Base-by-base conservation (phyloP, 2,329 filamentous ascomycete genomes). In the Aspergillus terreus region DNA sequence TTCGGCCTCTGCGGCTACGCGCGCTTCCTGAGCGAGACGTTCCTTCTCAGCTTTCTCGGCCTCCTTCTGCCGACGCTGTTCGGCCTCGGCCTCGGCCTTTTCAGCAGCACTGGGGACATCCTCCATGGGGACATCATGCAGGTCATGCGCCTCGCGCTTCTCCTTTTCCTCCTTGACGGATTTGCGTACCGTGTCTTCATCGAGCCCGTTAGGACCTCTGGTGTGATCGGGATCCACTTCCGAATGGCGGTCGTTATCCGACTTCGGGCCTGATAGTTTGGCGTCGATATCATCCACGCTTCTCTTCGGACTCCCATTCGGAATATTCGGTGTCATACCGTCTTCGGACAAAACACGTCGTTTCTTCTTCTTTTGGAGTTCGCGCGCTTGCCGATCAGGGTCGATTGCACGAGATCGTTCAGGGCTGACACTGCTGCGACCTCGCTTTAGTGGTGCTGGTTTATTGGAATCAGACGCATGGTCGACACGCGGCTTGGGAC, bases 311-410 rank as follows among this genome's bases (percentile, higher is more conserved):
- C 47, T 48, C 17, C 67, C 67, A 45, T 72, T 71, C 12, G 63
- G 50, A 36, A 62, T 47, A 32, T 63, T 68, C 12, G 35, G 35
- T 4, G 65, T 58, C 12, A 58, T 41, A 30, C 62, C 71, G 42
- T 72, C 74, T 40, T 76, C 74, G 2, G 69, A 63, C 11, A 69
- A 58, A 35, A 76, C 65, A 6, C 71, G 72, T 46, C 72, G 63
- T 52, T 72, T 71, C 61, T 76, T 72, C 61, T 76, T 76, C 59
- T 72, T 74, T 12, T 70, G 67, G n/a, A 59, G 46, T 15, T 70
- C 68, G 25, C 63, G 62, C 21, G 66, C 61, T 27, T 68, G 60
- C 21, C 59, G 61, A 41, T 68, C 65, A 32, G 53, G 55, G 32
- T 72, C 66, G n/a, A 59, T 55, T 23, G 61, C 68, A 40, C 65